Base-by-base conservation (phyloP, 805 yeast species). In the Suhomyces emberorum region DNA sequence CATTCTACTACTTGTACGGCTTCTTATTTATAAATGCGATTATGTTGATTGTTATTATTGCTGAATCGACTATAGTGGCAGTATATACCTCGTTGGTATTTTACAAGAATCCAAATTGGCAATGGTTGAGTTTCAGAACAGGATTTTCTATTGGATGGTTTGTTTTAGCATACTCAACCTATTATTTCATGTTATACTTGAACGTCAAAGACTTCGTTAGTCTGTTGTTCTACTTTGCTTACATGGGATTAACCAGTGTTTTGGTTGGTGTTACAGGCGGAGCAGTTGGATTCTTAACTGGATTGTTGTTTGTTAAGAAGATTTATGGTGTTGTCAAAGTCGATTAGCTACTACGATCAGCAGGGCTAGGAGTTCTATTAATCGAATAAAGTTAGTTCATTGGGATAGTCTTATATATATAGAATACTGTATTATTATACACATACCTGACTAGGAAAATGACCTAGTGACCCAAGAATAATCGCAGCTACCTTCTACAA, bases 1-100 rank as follows among this genome's bases (percentile, higher is more conserved):
- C 89, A 3, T 84, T 79, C 51, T 84, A 83, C 58, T 83, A 80
- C 64, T 75, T 80, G 74, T 87, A 83, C 57, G 93, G 95, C 2
- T 87, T 85, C 52, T 63, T 88, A 15, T 69, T 82, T 15, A 62
- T 78, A 18, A 82, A 88, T 4, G 69, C 79, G 21, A 41, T 77
- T 4, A 61, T 86, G 29, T 65, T 85, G 23, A 59, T 77, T 29
- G 65, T 83, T 23, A 79, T 84, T 10, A 78, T 85, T 15, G 63
- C 77, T 26, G 95, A 87, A 57, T 76, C 83, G 35, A 77, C 89
- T 7, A 70, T 87, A 16, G 76, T 87, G 28, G 78, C 83, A 4
- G 71, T 82, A 7, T 87, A 82, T 51, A 53, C 83, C 28, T 71
- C 82, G 29, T 66, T 87, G 49, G 55, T 67, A 2, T 68, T 70